Percentiles rank a stretch among this genome's conserved stretches.
Conservation (phyloP, 2,329 filamentous ascomycete genomes). For the Colletotrichum coccodes region DNA sequence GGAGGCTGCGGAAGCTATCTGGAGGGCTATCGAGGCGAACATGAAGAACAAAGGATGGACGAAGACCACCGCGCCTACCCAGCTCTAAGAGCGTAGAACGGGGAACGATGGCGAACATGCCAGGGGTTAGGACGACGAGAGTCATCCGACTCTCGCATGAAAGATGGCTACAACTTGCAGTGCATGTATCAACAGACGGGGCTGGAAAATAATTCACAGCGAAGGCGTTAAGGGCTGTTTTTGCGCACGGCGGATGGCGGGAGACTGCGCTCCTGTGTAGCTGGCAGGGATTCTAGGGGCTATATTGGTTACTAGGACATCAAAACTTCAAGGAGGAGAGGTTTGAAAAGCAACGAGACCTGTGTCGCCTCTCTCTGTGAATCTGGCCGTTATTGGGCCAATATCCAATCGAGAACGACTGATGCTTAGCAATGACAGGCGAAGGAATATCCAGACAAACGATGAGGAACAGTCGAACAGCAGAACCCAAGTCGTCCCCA, state of each 20-base stretch:
- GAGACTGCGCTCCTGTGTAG: neutral
- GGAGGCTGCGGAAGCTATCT: conserved; percentile 92
- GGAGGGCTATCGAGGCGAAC: conserved; percentile 86
- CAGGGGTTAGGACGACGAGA: neutral
- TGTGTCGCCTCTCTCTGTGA: neutral
- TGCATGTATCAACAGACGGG: conserved; percentile 24
- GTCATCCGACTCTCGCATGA: neutral
- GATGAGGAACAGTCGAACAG: neutral
- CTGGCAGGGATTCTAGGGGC: neutral
- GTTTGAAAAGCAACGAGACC: neutral
- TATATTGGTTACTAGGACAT: neutral
- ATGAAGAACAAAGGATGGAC: conserved; percentile 90
- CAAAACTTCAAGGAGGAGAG: neutral
- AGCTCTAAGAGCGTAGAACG: neutral
- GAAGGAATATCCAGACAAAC: neutral
- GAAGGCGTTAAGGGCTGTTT: conserved; percentile 28
- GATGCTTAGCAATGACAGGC: neutral
- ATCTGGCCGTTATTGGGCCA: neutral
- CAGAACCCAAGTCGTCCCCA: neutral
- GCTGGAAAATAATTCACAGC: conserved; percentile 30
- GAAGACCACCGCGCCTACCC: conserved; percentile 71
- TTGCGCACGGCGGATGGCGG: neutral
- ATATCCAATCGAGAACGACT: neutral
- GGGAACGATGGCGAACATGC: neutral
- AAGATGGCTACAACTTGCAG: neutral